Evolutionary conservation across 2,329 filamentous ascomycete species (phyloP), one percentile per base, ranked within the genome.

Genomic region (Geoglossum cookeanum): DNA sequence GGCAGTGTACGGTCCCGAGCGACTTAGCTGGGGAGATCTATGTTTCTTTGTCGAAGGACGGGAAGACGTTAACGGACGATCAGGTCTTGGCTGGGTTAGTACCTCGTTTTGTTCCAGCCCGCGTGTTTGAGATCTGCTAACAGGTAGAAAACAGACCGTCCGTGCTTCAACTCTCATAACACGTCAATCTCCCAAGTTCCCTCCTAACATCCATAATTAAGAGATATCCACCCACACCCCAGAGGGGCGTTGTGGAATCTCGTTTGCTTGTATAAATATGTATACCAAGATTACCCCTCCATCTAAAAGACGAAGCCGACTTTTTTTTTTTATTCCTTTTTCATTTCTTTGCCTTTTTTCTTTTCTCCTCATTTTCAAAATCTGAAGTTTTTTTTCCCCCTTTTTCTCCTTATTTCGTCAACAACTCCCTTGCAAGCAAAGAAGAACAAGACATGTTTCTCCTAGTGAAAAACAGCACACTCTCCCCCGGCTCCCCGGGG

Each of bases 1-100:
- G 73, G 47, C 75, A 71, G 60, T 87, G 84, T 67, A 69, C 71
- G 51, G 75, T 85, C 30, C 83, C 84, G 13, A 74, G 78, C 64
- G 75, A 75, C 64, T 69, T 86, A 48, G 72, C 74, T 7, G 84
- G 84, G 52, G 72, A 85, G 61, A 78, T 79, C 55, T 87, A 85
- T 69, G 75, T 87, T 64, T 80, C 80, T 64, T 73, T 87, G 62
- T 78, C 82, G 57, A 84, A 67, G 63, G 65, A 66, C 33, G 72
- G 69, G 1, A 78, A 78, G 17, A 65, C 74, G 42, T 66, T 83
- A 60, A 77, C 75, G 2, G 81, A 85, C 68, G 77, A 76, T 57
- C 80, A 82, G 62, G 80, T 81, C 53, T 71, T 86, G 61, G 83
- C 83, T 62, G 84, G 81, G 64, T 66, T 61, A 59, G 62, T 63